phyloP scores from a whole-genome alignment of 108 stramenopile species.

The Skeletonema menzelii region DNA sequence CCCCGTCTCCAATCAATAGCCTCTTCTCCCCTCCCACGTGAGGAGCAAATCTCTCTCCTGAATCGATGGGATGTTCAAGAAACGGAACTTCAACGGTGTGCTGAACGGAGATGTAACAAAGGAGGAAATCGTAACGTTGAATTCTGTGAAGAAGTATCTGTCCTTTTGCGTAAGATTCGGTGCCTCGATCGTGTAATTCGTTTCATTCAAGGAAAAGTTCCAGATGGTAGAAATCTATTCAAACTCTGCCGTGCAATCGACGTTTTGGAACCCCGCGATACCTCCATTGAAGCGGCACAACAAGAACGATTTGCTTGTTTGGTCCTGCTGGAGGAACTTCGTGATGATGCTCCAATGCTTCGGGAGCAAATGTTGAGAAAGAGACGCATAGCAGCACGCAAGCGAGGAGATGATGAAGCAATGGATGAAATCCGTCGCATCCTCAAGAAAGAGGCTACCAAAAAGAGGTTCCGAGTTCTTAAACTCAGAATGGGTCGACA shows the following conservation, averaged over 20 bases:
- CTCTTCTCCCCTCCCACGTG: neutral
- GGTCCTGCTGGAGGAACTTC: neutral
- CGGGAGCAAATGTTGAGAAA: neutral
- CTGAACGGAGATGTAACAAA: neutral
- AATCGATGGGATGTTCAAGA: neutral
- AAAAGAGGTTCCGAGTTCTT: neutral
- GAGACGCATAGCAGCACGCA: neutral
- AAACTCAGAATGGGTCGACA: neutral
- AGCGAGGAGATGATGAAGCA: neutral
- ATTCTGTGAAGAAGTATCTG: neutral
- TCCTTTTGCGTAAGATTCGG: neutral
- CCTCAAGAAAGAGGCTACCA: neutral
- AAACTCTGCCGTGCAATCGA: neutral
- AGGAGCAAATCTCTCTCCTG: neutral
- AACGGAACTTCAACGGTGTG: neutral
- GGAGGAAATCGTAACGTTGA: neutral
- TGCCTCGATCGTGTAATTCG: neutral
- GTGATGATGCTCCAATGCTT: neutral
- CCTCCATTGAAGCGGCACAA: neutral
- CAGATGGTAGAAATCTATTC: neutral
- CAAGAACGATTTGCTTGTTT: neutral
- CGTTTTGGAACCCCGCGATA: neutral
- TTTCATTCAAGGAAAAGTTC: conserved; percentile 4
- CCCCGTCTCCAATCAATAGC: neutral
- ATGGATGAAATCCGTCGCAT: neutral